Base-by-base conservation (phyloP, 345 rosid genomes). In the Rubroshorea leprosula region DNA sequence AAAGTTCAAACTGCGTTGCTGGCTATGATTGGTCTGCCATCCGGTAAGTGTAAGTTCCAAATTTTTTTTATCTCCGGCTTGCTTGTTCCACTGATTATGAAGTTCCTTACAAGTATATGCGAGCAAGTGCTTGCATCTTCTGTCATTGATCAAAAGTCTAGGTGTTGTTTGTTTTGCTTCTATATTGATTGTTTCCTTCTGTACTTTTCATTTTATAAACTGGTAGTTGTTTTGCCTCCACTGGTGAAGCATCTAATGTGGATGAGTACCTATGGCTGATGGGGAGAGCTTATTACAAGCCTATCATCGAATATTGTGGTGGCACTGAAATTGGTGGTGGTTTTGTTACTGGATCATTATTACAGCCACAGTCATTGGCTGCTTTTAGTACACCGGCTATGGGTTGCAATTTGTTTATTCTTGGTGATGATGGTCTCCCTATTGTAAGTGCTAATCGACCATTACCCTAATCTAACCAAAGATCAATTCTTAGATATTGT, bases 311-410 rank as follows among this genome's bases (percentile, higher is more conserved):
- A 74, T 89, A 89, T 66, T 93, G 99, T 69, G 97, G 99, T 8
- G 99, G 97, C 41, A 89, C 99, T 38, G 99, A 93, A 78, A 89
- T 93, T 62, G 96, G 94, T 45, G 99, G 99, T 10, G 80, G 69
- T 64, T 93, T 93, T 71, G 66, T 84, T 55, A 21, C 97, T 15
- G 99, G 99, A 21, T 89, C 97, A 44, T 69, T 93, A 46, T 62
- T 87, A 67, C 97, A 93, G 78, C 74, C 91, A 54, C 97, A 93
- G 63, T 83, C 96, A 20, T 65, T 86, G 61, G 87, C 99, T 71
- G 97, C 97, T 66, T 93, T 93, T 64, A 93, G 99, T 69, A 89
- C 95, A 6, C 79, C 96, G 17, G 86, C 76, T 44, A 89, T 93
- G 97, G 99, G 99, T 51, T 84, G 91, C 76, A 75, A 85, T 68